Evolutionary conservation across 768 basidiomycete genomes (phyloP), one percentile per base, ranked within the genome.

Genomic region (Arthromyces matolae): DNA sequence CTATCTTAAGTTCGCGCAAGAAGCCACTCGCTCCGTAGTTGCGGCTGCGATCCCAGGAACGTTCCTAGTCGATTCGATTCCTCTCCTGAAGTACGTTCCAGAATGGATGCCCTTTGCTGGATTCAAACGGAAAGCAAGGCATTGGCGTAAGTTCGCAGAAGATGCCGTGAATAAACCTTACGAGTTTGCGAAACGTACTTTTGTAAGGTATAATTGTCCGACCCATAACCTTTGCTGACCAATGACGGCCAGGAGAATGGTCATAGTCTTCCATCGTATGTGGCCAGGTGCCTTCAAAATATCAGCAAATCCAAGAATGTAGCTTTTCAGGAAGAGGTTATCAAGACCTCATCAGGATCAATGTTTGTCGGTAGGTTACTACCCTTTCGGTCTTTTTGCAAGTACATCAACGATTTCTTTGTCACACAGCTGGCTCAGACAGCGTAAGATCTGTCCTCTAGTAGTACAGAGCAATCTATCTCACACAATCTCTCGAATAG

Each of bases 41-140:
- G 63, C 54, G 14, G 57, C 66, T 9, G 59, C 50, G 3, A 60
- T 59, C 29, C 54, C 61, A 8, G 66, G 63, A 2, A 43, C 64
- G 0, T 72, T 60, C 53, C 55, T 71, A 4, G 67, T 68, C 37
- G 69, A 74, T 33, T 43, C 55, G 0, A 28, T 63, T 18, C 60
- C 60, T 12, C 20, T 59, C 16, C 48, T 73, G 13, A 64, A 64
- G 45, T 56, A 70, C 34, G 42, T 71, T 1, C 71, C 70, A 3
- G 54, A 46, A 4, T 71, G 66, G 63, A 50, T 71, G 33, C 69
- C 71, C 22, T 62, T 65, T 2, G 61, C 62, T 0, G 64, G 57
- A n/a, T 73, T 73, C 57, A 63, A 69, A 49, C 54, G 49, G 0
- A 54, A 59, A 24, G 71, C 71, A 3, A 54, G 47, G 13, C 51